Conservation (phyloP, 2,329 filamentous ascomycete species). For the Celoporthe dispersa region DNA sequence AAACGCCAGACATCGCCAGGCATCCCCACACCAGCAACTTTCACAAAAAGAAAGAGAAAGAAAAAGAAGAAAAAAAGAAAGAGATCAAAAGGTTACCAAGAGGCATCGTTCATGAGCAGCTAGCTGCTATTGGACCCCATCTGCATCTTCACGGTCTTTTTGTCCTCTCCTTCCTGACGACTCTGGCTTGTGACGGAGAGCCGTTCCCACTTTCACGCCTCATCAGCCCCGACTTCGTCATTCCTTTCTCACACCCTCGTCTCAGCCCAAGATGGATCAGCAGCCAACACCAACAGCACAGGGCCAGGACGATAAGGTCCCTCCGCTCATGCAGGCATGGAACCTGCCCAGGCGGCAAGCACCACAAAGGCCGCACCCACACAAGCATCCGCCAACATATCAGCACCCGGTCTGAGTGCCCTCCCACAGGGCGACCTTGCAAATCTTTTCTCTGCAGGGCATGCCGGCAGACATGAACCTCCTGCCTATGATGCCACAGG, state of each 20-base stretch:
- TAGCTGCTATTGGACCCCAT: neutral
- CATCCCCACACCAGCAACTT: neutral
- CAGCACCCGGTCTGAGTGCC: constrained; percentile 11
- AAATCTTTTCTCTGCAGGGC: constrained; percentile 27
- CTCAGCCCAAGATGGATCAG: constrained; percentile 21
- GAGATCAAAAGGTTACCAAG: no score
- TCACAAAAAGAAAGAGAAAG: neutral
- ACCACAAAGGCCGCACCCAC: constrained; percentile 6
- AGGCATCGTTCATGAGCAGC: neutral
- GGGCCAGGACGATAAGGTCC: constrained; percentile 36
- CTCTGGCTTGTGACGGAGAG: constrained; percentile 6
- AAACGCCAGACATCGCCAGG: neutral
- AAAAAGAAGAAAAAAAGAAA: neutral
- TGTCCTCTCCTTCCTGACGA: neutral
- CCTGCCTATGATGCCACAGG: constrained; percentile 31
- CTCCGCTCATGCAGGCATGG: constrained; percentile 31
- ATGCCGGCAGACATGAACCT: constrained; percentile 31
- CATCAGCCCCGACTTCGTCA: neutral
- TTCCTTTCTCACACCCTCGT: neutral
- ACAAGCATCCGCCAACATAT: constrained; percentile 8
- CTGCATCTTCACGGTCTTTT: neutral
- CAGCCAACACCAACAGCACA: constrained; percentile 22
- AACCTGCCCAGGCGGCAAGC: constrained; percentile 7
- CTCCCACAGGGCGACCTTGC: constrained; percentile 25
- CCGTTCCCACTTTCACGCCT: neutral